phyloP scores from a whole-genome alignment of 805 yeast genomes.

The Nakazawaea ishiwadae region DNA sequence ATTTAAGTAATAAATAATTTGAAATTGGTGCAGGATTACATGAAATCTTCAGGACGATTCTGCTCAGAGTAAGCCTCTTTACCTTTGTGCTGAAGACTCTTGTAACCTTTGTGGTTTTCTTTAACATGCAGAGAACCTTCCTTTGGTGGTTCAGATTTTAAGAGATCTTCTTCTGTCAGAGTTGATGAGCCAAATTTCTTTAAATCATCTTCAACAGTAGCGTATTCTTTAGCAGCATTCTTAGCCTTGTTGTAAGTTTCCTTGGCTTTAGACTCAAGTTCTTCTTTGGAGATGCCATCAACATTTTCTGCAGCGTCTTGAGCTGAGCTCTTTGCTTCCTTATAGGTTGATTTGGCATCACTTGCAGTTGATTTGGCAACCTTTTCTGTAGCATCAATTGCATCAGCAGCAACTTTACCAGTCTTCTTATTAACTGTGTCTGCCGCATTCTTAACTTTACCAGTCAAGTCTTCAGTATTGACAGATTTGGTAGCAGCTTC shows the following conservation, averaged over 20 bases:
- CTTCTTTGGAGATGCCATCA: background rate
- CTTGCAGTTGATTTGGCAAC: slow-evolving; percentile 12
- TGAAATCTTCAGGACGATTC: slow-evolving; percentile 42
- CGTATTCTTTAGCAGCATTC: slow-evolving; percentile 8
- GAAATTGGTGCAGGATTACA: slow-evolving; percentile 24
- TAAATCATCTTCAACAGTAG: slow-evolving; percentile 9
- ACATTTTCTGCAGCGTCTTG: slow-evolving; percentile 18
- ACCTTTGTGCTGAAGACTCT: slow-evolving; percentile 39
- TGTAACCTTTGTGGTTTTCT: slow-evolving; percentile 31
- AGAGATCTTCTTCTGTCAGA: slow-evolving; percentile 2
- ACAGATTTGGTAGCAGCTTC: slow-evolving; percentile 15
- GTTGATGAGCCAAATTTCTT: slow-evolving; percentile 3
- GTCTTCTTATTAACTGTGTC: slow-evolving; percentile 12
- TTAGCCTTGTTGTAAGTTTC: background rate
- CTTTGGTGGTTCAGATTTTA: background rate
- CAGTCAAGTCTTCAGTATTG: background rate
- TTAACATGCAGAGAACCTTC: slow-evolving; percentile 21
- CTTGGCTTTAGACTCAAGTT: background rate
- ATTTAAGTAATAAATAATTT: too few species aligned
- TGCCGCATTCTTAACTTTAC: slow-evolving; percentile 5
- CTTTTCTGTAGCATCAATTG: slow-evolving; percentile 22
- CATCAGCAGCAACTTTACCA: slow-evolving; percentile 12
- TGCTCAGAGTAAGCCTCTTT: slow-evolving; percentile 36
- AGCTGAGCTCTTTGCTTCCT: background rate
- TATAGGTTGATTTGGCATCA: background rate